Evolutionary conservation across 345 rosid species (phyloP), one percentile per base, ranked within the genome.

Genomic region (Conringia planisiliqua): DNA sequence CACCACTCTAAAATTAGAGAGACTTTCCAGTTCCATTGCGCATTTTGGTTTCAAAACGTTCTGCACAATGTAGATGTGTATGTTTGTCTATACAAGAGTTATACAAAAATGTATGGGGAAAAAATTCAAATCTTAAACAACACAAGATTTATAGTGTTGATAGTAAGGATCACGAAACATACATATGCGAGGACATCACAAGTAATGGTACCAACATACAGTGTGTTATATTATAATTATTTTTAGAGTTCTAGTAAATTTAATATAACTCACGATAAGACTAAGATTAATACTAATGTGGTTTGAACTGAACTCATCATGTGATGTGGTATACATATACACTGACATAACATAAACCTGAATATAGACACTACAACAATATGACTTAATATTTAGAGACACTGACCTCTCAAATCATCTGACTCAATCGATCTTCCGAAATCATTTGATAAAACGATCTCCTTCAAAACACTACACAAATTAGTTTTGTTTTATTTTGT

Each of bases 1-100:
- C 55, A 67, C 68, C 79, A 59, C 39, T 50, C 26, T 59, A 32
- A 68, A 30, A 51, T 24, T 20, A 60, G 17, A 7, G 55, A 18
- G 20, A 26, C 46, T 56, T 26, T 12, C 12, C 10, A 66, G 40
- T 52, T 72, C 38, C 65, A 32, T 64, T 50, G 30, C 22, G 33
- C 17, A 58, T 44, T 33, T 22, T 14, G 52, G 46, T 54, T 62
- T 50, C 20, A 44, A 65, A 56, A 22, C 24, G 5, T 24, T 59
- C 17, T 47, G 18, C 29, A 47, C 38, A 35, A 36, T 58, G 56
- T 57, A 17, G 16, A 42, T 16, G 43, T 29, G n/a, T 35, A 18
- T 29, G 10, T 7, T 3, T 29, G 10, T 7, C 1, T 17, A 1
- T 10, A 3, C 22, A 9, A 67, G 7, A 65, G 11, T 32, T 47